Percentiles rank a stretch among this genome's conserved stretches.
Evolutionary conservation across 2,329 filamentous ascomycete species (phyloP).

Genomic region (Scedosporium apiospermum): DNA sequence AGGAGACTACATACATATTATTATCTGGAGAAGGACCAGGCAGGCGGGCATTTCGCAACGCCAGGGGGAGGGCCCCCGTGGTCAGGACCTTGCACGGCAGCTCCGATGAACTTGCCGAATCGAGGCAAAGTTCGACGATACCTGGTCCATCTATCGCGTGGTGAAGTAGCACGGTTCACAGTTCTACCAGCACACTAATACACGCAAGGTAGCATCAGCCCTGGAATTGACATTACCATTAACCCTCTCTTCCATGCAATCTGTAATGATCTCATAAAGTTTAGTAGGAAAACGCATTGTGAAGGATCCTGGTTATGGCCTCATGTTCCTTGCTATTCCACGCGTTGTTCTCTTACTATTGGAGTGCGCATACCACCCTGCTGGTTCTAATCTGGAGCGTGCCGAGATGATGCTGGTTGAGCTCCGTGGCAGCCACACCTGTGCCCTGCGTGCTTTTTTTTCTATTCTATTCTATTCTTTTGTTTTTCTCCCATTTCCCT

Average conservation of each 20-base stretch:
- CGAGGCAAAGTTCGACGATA: neutral
- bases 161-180: neutral
- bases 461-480: too few species aligned
- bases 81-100: neutral
- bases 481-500: too few species aligned
- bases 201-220: neutral
- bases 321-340: slow-evolving; percentile 1
- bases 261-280: neutral
- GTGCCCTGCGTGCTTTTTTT: too few species aligned
- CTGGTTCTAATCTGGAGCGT: too few species aligned
- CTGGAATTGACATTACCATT: neutral
- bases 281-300: neutral
- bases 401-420: too few species aligned
- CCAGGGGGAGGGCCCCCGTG: neutral
- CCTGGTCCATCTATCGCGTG: neutral
- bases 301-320: slow-evolving; percentile 1
- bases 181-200: neutral
- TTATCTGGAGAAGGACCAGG: too few species aligned
- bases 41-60: too few species aligned
- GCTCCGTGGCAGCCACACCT: too few species aligned
- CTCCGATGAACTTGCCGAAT: neutral
- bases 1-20: too few species aligned
- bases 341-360: neutral
- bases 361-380: neutral
- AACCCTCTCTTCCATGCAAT: neutral